These are phyloP conservation scores for Coprinellus aureogranulatus DNA, from an alignment of 768 basidiomycete species.

Conservation along the genomic window DNA sequence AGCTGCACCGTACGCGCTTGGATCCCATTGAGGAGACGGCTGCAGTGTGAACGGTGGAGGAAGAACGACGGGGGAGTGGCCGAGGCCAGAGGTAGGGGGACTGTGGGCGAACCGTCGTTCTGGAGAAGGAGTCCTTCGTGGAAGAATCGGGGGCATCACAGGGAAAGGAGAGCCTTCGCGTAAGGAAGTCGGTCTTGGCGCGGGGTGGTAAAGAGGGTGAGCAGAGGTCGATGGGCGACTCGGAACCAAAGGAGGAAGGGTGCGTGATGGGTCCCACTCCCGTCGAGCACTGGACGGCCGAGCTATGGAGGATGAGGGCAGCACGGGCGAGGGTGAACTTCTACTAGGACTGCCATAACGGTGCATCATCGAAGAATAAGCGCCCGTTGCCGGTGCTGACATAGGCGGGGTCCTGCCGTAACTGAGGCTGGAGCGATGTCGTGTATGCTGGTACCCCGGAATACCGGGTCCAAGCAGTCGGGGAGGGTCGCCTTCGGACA, in stretches of 20 bases:
- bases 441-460: slow-evolving; percentile 35
- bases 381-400: slow-evolving; percentile 19
- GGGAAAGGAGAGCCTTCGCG: slow-evolving; percentile 25
- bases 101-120: slow-evolving; percentile 33
- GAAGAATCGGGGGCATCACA: slow-evolving; percentile 26
- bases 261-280: slow-evolving; percentile 28
- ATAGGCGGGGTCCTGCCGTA: slow-evolving; percentile 17
- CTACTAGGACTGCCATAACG: slow-evolving; percentile 17
- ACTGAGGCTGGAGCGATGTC: slow-evolving; percentile 17
- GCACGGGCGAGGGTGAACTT: slow-evolving; percentile 19
- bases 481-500: background rate
- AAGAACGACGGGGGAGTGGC: slow-evolving; percentile 26
- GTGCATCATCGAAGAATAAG: slow-evolving; percentile 18
- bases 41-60: slow-evolving; percentile 66
- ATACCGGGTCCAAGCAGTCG: slow-evolving; percentile 56
- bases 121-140: slow-evolving; percentile 17
- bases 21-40: slow-evolving; percentile 67
- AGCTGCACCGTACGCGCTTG: slow-evolving; percentile 34
- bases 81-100: slow-evolving; percentile 26
- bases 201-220: slow-evolving; percentile 7
- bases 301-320: slow-evolving; percentile 17
- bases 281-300: slow-evolving; percentile 23
- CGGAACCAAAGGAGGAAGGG: slow-evolving; percentile 28
- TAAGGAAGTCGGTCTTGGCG: slow-evolving; percentile 14
- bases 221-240: slow-evolving; percentile 22